Evolutionary conservation across 2,329 filamentous ascomycete genomes (phyloP).

Genomic region (Gyromitra esculenta): DNA sequence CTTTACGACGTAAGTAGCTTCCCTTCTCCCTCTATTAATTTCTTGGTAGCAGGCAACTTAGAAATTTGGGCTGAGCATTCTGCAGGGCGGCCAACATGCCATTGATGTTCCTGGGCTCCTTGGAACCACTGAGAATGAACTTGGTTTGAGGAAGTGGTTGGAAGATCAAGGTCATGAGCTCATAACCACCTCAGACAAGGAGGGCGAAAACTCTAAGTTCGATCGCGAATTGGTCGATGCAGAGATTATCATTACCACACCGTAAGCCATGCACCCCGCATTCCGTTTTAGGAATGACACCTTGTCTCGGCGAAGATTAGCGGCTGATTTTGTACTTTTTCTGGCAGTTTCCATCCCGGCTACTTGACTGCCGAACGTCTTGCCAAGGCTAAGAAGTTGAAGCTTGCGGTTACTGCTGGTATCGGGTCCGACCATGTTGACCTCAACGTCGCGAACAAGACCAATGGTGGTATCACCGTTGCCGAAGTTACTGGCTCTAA

Average conservation of each 20-base stretch:
- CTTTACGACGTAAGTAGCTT: constrained; percentile 57
- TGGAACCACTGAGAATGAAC: constrained; percentile 97
- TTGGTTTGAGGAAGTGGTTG: constrained; percentile 95
- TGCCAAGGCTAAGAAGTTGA: constrained; percentile 98
- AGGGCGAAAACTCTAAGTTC: constrained; percentile 89
- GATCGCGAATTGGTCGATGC: constrained; percentile 96
- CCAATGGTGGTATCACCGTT: constrained; percentile 95
- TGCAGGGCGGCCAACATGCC: constrained; percentile 57
- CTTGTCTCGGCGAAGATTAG: neutral
- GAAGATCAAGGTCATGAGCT: constrained; percentile 97
- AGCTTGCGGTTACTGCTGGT: constrained; percentile 95
- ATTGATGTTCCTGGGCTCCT: constrained; percentile 78
- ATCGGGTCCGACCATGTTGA: constrained; percentile 95
- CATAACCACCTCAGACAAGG: constrained; percentile 97
- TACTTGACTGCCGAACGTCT: constrained; percentile 97
- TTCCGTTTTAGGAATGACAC: neutral
- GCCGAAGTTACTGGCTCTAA: constrained; percentile 98
- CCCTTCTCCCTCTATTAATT: neutral
- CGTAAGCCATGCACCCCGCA: constrained; percentile 65
- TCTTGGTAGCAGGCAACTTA: no score
- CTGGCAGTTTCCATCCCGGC: constrained; percentile 87
- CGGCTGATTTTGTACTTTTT: constrained; percentile 30
- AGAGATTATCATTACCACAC: constrained; percentile 98
- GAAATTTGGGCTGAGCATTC: constrained; percentile 12
- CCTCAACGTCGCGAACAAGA: constrained; percentile 95